Evolutionary conservation across 345 rosid genomes (phyloP).

Genomic region (Pelargonium nanum): DNA sequence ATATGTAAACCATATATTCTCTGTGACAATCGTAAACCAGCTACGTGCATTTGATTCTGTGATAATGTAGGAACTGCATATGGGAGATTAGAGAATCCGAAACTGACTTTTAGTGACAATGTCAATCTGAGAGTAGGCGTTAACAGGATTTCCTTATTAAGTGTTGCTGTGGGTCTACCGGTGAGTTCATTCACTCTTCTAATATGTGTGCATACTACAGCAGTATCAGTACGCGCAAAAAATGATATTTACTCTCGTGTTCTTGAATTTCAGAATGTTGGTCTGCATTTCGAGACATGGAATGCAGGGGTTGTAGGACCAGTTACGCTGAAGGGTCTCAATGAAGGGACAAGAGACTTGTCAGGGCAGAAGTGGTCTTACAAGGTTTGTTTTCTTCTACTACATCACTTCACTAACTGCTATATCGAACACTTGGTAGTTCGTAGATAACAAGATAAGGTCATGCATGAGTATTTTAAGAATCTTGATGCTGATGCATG

Average conservation of each 20-base stretch:
- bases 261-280: constrained; percentile 56
- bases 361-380: constrained; percentile 86
- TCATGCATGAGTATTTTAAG: not conserved
- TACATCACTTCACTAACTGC: constrained; percentile 6
- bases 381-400: constrained; percentile 49
- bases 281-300: constrained; percentile 72
- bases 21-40: no score
- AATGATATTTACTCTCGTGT: not conserved
- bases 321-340: constrained; percentile 56
- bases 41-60: no score
- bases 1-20: no score
- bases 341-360: constrained; percentile 69
- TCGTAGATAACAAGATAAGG: not conserved
- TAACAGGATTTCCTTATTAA: constrained; percentile 69
- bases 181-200: constrained; percentile 32
- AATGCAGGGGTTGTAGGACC: constrained; percentile 85
- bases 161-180: constrained; percentile 76
- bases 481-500: not conserved
- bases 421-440: not conserved
- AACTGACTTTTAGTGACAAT: constrained; percentile 54
- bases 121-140: constrained; percentile 62
- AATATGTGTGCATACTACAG: not conserved
- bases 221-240: not conserved
- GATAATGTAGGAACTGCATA: constrained; percentile 48
- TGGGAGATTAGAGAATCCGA: constrained; percentile 49